Evolutionary conservation across 1,284 basidiomycete species (phyloP).

Genomic region (Inonotus hispidus): DNA sequence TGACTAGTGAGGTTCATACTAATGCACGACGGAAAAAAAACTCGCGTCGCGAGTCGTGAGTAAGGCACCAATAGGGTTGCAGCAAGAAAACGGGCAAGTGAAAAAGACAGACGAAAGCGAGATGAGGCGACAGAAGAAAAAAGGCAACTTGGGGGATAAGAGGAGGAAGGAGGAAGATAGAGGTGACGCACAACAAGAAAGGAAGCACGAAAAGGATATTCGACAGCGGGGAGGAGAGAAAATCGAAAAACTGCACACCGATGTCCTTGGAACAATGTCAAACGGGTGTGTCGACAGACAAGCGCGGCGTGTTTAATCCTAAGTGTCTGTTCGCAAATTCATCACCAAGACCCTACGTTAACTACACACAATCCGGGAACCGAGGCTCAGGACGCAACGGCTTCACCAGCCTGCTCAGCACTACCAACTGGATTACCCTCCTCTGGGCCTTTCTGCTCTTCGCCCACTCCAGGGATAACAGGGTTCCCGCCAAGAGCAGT

Average conservation of each 20-base stretch:
- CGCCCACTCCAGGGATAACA: background rate
- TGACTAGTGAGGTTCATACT: no score
- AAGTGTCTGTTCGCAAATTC: background rate
- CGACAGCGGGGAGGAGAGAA: background rate
- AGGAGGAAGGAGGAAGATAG: background rate
- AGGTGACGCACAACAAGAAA: background rate
- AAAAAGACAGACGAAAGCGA: background rate
- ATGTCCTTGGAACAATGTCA: background rate
- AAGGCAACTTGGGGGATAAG: background rate
- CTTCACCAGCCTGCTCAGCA: background rate
- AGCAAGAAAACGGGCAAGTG: background rate
- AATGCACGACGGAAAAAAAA: no score
- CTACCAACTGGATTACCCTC: background rate
- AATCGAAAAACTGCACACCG: background rate
- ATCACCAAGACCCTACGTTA: background rate
- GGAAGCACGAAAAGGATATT: background rate
- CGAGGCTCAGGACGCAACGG: background rate
- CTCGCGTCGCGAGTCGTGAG: background rate
- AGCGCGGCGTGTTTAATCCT: background rate
- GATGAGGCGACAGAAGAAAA: background rate
- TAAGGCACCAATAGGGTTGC: background rate
- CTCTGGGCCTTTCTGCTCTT: background rate
- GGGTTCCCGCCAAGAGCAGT: constrained; percentile 9
- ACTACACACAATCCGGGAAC: background rate
- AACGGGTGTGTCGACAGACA: background rate